Evolutionary conservation across 2,329 filamentous ascomycete species (phyloP).

Genomic region (Coleophoma crateriformis): DNA sequence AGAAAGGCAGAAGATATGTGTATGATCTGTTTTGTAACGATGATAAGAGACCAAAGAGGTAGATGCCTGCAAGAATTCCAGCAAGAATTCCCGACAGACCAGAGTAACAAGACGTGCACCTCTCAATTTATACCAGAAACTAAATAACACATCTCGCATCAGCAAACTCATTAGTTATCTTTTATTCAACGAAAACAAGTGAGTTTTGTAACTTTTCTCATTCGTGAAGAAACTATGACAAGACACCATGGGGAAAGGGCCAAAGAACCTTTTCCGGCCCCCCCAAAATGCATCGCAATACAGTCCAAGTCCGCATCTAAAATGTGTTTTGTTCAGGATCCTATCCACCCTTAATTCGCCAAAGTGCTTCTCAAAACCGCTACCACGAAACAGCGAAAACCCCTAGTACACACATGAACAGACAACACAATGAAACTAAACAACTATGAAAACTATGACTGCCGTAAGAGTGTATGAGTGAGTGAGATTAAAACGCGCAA

Average conservation of each 20-base stretch:
- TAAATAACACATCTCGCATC: background rate
- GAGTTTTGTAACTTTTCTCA: constrained; percentile 15
- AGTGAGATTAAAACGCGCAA: too few relatives aligned
- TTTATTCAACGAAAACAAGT: background rate
- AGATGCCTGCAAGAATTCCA: too few relatives aligned
- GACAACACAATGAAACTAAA: too few relatives aligned
- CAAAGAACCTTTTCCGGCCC: too few relatives aligned
- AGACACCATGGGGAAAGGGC: background rate
- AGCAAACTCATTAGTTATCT: background rate
- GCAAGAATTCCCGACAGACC: too few relatives aligned
- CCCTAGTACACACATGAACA: too few relatives aligned
- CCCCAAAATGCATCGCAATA: too few relatives aligned
- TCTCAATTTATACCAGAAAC: background rate
- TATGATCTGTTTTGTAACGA: too few relatives aligned
- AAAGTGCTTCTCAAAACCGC: constrained; percentile 3
- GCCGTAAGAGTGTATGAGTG: constrained; percentile 9
- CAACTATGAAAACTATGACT: constrained; percentile 16
- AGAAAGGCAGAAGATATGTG: too few relatives aligned
- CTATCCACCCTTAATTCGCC: constrained; percentile 22
- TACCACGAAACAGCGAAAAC: constrained; percentile 10
- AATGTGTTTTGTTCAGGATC: constrained; percentile 1
- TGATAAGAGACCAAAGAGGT: too few relatives aligned
- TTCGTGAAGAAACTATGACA: constrained; percentile 18
- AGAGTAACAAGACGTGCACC: too few relatives aligned
- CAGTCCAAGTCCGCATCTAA: constrained; percentile 12